A percentile compares a stretch with the other conserved stretches of the same genome.
These are phyloP conservation scores for Blastobotrys raffinosifermentans DNA, from an alignment of 1,139 yeast genomes.

Conservation along the genomic window DNA sequence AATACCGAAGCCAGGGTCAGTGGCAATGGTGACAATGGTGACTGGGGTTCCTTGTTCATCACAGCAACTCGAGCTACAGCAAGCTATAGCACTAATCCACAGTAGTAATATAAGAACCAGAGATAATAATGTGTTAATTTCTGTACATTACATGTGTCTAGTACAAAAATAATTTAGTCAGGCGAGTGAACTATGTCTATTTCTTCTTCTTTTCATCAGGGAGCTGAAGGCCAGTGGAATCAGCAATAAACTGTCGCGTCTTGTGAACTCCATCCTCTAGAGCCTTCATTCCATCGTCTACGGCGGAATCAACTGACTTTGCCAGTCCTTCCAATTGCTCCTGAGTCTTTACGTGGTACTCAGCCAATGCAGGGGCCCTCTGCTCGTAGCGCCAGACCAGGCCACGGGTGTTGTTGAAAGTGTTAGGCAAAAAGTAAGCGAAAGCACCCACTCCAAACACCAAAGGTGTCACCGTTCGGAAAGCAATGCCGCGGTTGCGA, in stretches of 20 bases:
- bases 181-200: constrained; percentile 9
- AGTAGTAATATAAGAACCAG: too few relatives aligned
- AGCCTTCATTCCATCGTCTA: constrained; percentile 31
- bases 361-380: constrained; percentile 60
- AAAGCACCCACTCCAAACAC: constrained; percentile 65
- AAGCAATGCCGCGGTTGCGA: constrained; percentile 58
- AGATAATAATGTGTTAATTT: too few relatives aligned
- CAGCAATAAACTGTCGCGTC: constrained; percentile 47
- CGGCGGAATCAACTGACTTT: constrained; percentile 39
- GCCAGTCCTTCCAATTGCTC: constrained; percentile 45
- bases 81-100: too few relatives aligned
- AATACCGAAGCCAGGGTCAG: too few relatives aligned
- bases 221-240: constrained; percentile 61
- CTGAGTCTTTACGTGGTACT: constrained; percentile 51
- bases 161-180: constrained; percentile 1
- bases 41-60: too few relatives aligned
- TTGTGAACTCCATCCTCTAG: constrained; percentile 39
- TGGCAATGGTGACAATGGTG: too few relatives aligned
- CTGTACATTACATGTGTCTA: too few relatives aligned
- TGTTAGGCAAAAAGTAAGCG: constrained; percentile 68
- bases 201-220: constrained; percentile 42
- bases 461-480: constrained; percentile 59
- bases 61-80: too few relatives aligned
- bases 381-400: constrained; percentile 66
- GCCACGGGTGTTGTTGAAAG: constrained; percentile 58